Evolutionary conservation across 371 early-diverging fungal genomes (phyloP), one percentile per base, ranked within the genome.

Genomic region (Mortierella sp.): DNA sequence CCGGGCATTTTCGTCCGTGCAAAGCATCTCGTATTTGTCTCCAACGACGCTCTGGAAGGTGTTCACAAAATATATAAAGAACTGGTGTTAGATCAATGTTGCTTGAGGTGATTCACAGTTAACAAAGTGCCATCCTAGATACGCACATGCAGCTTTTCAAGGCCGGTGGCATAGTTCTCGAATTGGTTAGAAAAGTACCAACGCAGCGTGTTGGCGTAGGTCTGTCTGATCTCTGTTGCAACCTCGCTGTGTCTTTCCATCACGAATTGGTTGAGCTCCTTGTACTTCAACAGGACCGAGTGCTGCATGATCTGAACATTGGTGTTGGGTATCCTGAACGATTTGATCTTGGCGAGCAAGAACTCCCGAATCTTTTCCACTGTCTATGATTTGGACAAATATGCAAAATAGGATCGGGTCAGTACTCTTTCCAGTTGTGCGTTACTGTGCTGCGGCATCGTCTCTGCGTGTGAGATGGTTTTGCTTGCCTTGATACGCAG

Each of bases 271-370:
- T 96, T 95, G 14, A 98, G 90, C 64, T 94, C 95, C 72, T 96
- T 95, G 89, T 96, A 97, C 87, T 97, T 97, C 26, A 97, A 82
- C 50, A 98, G 90, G 19, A 95, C 92, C 2, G 95, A 96, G 82
- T 96, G 95, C 83, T 98, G 98, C 88, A 97, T 91, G 34, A 97
- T 95, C 76, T 96, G 95, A 5, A 98, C 93, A 80, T 98, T 98
- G 71, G 98, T 95, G 86, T 95, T 96, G 16, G 97, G 96, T 44
- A 95, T 91, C 69, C 95, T 92, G 69, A 98, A 89, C 0, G 94
- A 91, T 73, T 96, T 95, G 76, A 98, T 95, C 76, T 95, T 93
- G 44, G 93, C 92, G 21, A 97, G 87, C 73, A 98, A 90, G 74
- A 96, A 98, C 64, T 96, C 95, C 14, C 97, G 94, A 64, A 97